Percentiles rank a stretch among this genome's conserved stretches.
phyloP scores from a whole-genome alignment of 768 basidiomycete species.

The Suillus clintonianus region DNA sequence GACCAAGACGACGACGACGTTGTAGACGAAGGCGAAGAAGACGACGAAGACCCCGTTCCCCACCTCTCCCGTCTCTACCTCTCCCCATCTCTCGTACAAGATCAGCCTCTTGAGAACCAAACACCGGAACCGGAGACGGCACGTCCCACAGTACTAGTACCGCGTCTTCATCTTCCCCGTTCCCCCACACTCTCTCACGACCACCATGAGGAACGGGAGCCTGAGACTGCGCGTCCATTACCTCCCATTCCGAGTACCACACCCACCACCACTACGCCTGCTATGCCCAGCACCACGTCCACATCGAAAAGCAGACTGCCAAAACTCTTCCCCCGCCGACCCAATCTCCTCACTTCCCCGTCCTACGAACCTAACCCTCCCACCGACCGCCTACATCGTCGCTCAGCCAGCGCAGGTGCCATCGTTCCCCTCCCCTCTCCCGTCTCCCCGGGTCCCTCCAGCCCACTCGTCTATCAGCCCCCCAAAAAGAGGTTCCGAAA shows the following conservation, averaged over 20 bases:
- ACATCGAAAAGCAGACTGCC: conserved; percentile 28
- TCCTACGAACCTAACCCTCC: conserved; percentile 30
- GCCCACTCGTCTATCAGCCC: conserved; percentile 6
- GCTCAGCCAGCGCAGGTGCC: conserved; percentile 32
- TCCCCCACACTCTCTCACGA: neutral
- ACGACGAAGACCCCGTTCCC: conserved; percentile 30
- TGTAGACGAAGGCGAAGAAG: conserved; percentile 31
- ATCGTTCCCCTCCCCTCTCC: conserved; percentile 11
- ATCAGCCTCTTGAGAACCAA: conserved; percentile 12
- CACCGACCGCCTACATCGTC: conserved; percentile 27
- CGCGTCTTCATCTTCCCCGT: neutral
- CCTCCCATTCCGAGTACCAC: conserved; percentile 17
- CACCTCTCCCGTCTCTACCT: conserved; percentile 24
- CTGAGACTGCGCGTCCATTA: conserved; percentile 20
- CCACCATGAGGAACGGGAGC: conserved; percentile 15
- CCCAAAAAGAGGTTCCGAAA: conserved; percentile 41
- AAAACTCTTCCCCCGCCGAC: conserved; percentile 37
- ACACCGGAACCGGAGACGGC: conserved; percentile 20
- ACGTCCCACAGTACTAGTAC: neutral
- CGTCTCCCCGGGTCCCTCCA: conserved; percentile 1
- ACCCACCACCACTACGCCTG: conserved; percentile 25
- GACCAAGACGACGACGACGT: conserved; percentile 42
- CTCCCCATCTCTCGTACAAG: conserved; percentile 22
- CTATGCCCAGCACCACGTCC: conserved; percentile 17
- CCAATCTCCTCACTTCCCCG: conserved; percentile 29